Evolutionary conservation across 441 rosid species (phyloP).

Genomic region (Aleurites moluccanus): DNA sequence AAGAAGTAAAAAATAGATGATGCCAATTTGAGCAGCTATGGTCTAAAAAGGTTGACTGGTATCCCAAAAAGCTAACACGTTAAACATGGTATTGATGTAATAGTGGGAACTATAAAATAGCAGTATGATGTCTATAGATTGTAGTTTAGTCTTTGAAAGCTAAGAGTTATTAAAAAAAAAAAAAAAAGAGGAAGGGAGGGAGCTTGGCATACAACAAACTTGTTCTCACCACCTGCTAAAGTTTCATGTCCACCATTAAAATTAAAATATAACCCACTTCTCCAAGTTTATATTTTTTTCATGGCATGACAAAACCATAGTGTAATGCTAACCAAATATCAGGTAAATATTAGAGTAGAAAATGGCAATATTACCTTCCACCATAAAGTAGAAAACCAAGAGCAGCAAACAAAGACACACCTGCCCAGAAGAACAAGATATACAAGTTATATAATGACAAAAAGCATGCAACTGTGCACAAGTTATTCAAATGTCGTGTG

Average conservation of each 20-base stretch:
- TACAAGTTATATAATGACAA: slow-evolving; percentile 14
- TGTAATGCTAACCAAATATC: background rate
- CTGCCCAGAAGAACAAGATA: slow-evolving; percentile 39
- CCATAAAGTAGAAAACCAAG: slow-evolving; percentile 88
- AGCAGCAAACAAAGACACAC: slow-evolving; percentile 77
- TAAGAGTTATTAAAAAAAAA: no score
- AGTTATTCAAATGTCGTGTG: background rate
- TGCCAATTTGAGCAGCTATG: background rate
- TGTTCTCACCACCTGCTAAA: no score
- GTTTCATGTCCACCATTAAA: no score
- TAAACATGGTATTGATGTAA: background rate
- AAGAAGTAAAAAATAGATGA: no score
- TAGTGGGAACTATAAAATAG: background rate
- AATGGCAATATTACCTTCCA: slow-evolving; percentile 62
- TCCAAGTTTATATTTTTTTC: background rate
- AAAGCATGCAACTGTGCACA: background rate
- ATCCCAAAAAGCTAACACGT: background rate
- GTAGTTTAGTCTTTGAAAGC: no score
- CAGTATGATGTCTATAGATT: background rate
- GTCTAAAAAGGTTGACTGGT: background rate
- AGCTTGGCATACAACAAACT: no score
- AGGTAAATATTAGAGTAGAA: slow-evolving; percentile 10
- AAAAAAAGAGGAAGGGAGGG: no score
- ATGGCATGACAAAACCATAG: background rate
- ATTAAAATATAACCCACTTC: background rate